A percentile compares a stretch with the other conserved stretches of the same genome.
Conservation (phyloP, 169 alveolate species). For the Eimeria necatrix region DNA sequence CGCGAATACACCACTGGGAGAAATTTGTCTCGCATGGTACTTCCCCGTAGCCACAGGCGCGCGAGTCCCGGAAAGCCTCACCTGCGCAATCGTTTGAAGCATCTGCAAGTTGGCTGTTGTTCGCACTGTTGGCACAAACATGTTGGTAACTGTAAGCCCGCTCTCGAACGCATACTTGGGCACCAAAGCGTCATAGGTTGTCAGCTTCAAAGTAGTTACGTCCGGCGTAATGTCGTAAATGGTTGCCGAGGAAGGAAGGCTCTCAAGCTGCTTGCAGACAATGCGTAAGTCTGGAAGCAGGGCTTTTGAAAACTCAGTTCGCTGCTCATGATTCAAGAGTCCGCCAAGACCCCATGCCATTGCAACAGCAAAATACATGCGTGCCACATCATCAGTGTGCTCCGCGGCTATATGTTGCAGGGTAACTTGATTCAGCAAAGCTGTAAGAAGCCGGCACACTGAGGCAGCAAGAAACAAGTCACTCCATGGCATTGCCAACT, state of each 20-base stretch:
- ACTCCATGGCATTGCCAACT: constrained; percentile 47
- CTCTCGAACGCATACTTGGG: constrained; percentile 90
- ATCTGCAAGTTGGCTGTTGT: constrained; percentile 91
- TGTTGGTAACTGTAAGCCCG: constrained; percentile 91
- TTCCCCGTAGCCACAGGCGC: too few relatives aligned
- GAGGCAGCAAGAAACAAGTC: constrained; percentile 49
- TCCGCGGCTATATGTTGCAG: constrained; percentile 13
- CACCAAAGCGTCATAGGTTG: constrained; percentile 89
- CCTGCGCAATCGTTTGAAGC: constrained; percentile 88
- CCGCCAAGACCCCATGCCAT: constrained; percentile 75
- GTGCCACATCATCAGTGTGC: constrained; percentile 1
- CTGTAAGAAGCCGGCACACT: constrained; percentile 70
- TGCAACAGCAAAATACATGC: constrained; percentile 62
- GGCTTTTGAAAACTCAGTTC: constrained; percentile 48
- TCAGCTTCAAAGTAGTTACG: constrained; percentile 79
- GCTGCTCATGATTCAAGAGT: constrained; percentile 29
- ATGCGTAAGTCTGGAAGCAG: constrained; percentile 48
- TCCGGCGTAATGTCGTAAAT: constrained; percentile 50
- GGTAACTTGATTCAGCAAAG: background rate
- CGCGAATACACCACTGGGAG: too few relatives aligned
- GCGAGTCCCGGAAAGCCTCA: constrained; percentile 83
- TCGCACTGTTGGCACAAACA: constrained; percentile 95
- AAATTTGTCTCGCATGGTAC: too few relatives aligned
- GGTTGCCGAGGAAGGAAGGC: constrained; percentile 14
- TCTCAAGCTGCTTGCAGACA: constrained; percentile 63